Evolutionary conservation across 2,329 filamentous ascomycete species (phyloP).

Genomic region (Sarocladium oryzae): DNA sequence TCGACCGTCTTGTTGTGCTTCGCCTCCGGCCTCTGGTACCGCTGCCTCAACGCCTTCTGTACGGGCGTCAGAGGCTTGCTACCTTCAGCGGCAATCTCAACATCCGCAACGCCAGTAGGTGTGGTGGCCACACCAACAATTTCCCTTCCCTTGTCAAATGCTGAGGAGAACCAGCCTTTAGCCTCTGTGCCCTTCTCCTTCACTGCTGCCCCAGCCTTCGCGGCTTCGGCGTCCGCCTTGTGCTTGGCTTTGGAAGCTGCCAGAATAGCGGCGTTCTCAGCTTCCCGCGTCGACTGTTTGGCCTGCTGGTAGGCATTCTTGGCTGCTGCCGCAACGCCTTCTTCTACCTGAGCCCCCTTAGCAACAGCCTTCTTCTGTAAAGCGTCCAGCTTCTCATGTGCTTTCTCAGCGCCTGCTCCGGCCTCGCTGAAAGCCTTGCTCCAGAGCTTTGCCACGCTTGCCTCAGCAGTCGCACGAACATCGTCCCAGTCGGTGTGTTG

Average conservation of each 20-base stretch:
- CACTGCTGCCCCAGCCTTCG: constrained; percentile 15
- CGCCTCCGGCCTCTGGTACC: constrained; percentile 38
- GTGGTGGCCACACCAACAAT: constrained; percentile 33
- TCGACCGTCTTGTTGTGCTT: constrained; percentile 42
- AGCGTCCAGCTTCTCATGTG: constrained; percentile 20
- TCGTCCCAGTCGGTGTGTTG: constrained; percentile 61
- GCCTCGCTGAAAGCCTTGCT: constrained; percentile 28
- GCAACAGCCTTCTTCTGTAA: constrained; percentile 24
- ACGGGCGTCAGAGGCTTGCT: constrained; percentile 25
- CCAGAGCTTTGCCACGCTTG: constrained; percentile 39
- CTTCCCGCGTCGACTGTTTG: constrained; percentile 21
- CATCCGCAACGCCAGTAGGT: constrained; percentile 27
- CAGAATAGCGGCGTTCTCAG: constrained; percentile 20
- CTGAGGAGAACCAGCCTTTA: constrained; percentile 30
- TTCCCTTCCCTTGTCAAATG: constrained; percentile 34
- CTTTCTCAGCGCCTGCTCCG: constrained; percentile 7
- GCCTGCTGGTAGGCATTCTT: constrained; percentile 27
- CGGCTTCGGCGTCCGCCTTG: constrained; percentile 18
- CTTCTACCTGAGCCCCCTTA: constrained; percentile 26
- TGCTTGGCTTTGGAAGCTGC: constrained; percentile 22
- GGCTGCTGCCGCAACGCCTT: constrained; percentile 26
- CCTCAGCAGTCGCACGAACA: constrained; percentile 53
- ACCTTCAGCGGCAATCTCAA: constrained; percentile 22
- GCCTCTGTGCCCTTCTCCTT: constrained; percentile 27
- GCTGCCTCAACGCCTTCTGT: constrained; percentile 44